Percentiles rank a stretch among this genome's conserved stretches.
These are phyloP conservation scores for Diaporthe capsici DNA, from an alignment of 2,329 filamentous ascomycete species.

Conservation along the genomic window DNA sequence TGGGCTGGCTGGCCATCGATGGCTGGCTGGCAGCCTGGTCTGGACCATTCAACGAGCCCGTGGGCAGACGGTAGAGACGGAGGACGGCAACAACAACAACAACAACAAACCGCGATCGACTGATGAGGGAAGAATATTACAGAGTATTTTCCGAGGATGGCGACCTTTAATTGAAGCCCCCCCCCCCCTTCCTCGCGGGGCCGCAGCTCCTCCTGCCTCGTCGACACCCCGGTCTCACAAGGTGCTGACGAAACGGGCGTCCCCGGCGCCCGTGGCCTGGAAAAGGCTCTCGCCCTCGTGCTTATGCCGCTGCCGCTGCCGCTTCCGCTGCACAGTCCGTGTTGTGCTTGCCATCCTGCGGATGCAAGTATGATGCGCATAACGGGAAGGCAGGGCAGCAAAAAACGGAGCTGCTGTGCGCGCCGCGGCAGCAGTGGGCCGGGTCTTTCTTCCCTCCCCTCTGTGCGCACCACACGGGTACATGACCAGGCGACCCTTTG, in stretches of 20 bases:
- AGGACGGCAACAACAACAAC: background rate
- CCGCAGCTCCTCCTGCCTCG: background rate
- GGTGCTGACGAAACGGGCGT: slow-evolving; percentile 30
- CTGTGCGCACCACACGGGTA: slow-evolving; percentile 1
- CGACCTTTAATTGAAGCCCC: slow-evolving; percentile 21
- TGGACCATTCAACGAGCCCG: slow-evolving; percentile 4
- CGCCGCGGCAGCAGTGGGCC: slow-evolving; percentile 29
- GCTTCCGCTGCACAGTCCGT: slow-evolving; percentile 36
- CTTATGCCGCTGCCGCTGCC: slow-evolving; percentile 24
- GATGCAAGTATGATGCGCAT: slow-evolving; percentile 43
- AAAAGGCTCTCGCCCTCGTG: slow-evolving; percentile 19
- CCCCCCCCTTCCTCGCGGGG: background rate
- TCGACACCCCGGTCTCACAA: slow-evolving; percentile 25
- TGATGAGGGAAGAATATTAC: background rate
- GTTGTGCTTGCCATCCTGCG: slow-evolving; percentile 42
- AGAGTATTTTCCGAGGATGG: slow-evolving; percentile 28
- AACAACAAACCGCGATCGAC: background rate
- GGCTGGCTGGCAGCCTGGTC: slow-evolving; percentile 33
- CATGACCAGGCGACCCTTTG: slow-evolving; percentile 22
- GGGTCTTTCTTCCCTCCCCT: background rate
- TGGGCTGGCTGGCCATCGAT: slow-evolving; percentile 26
- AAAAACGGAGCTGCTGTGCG: slow-evolving; percentile 30
- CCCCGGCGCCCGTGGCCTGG: slow-evolving; percentile 24
- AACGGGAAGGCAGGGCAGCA: slow-evolving; percentile 33
- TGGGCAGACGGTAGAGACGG: background rate